Evolutionary conservation across 2,329 filamentous ascomycete species (phyloP).

Genomic region (Aspergillus ustus): DNA sequence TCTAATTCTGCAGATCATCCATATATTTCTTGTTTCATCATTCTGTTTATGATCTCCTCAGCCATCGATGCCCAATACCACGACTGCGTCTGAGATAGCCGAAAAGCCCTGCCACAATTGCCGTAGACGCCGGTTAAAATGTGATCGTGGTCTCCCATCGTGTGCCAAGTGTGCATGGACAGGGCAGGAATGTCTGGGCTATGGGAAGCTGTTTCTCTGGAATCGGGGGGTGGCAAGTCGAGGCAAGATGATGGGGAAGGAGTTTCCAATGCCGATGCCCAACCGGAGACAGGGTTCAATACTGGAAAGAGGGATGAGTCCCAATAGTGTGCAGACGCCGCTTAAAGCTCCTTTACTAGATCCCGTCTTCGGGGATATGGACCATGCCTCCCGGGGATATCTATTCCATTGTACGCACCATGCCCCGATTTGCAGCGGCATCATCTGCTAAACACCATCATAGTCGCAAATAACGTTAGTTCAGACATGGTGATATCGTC

Average conservation of each 20-base stretch:
- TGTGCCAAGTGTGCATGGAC: constrained; percentile 12
- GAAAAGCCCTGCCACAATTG: constrained; percentile 20
- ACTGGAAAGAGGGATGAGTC: no score
- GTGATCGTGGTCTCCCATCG: constrained; percentile 8
- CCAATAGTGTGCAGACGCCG: background rate
- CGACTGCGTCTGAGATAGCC: background rate
- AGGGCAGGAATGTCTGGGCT: constrained; percentile 18
- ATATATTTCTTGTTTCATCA: background rate
- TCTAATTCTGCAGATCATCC: background rate
- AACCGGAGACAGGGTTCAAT: no score
- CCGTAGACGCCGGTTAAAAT: constrained; percentile 15
- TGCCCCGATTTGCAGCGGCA: background rate
- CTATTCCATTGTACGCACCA: constrained; percentile 1
- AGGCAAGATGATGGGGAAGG: constrained; percentile 24
- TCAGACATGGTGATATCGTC: background rate
- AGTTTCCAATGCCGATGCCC: no score
- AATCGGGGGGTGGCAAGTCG: constrained; percentile 19
- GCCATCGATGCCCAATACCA: background rate
- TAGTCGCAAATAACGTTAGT: background rate
- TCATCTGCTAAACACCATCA: background rate
- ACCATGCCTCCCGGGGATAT: background rate
- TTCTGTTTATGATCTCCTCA: background rate
- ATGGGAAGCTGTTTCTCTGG: constrained; percentile 20
- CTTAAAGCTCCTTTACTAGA: background rate
- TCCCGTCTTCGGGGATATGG: constrained; percentile 6